Evolutionary conservation across 164 flowering plant genomes (phyloP).

Genomic region (Stephania cephalantha): DNA sequence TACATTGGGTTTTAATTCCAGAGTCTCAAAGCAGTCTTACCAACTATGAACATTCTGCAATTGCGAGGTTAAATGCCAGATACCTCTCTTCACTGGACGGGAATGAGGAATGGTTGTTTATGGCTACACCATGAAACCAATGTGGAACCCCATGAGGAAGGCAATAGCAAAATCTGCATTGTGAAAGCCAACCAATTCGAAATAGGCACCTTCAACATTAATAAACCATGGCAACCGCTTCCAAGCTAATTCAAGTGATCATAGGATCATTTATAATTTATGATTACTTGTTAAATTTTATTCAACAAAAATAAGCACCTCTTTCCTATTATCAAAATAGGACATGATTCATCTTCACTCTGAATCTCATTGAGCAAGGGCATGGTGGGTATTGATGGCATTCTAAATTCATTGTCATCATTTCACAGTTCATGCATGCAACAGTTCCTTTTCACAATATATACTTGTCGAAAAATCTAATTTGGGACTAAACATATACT

Average conservation of each 20-base stretch:
- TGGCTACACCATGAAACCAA: constrained; percentile 91
- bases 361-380: constrained; percentile 1
- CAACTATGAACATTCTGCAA: constrained; percentile 80
- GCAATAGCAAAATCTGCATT: constrained; percentile 97
- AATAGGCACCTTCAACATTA: constrained; percentile 78
- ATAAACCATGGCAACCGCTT: constrained; percentile 84
- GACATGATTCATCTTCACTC: constrained; percentile 12
- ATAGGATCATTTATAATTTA: constrained; percentile 50
- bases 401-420: neutral
- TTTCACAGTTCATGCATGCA: neutral
- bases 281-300: constrained; percentile 26
- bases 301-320: constrained; percentile 29
- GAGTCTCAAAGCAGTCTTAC: constrained; percentile 94
- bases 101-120: constrained; percentile 68
- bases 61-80: constrained; percentile 62
- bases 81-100: constrained; percentile 74
- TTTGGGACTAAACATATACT: neutral
- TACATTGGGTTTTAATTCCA: constrained; percentile 38
- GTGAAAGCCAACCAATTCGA: constrained; percentile 99
- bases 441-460: neutral
- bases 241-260: constrained; percentile 50
- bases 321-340: constrained; percentile 19
- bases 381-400: constrained; percentile 3
- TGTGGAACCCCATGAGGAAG: constrained; percentile 76
- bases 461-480: neutral